Conservation (phyloP, 164 flowering plant genomes). For the Berberis vulgaris region DNA sequence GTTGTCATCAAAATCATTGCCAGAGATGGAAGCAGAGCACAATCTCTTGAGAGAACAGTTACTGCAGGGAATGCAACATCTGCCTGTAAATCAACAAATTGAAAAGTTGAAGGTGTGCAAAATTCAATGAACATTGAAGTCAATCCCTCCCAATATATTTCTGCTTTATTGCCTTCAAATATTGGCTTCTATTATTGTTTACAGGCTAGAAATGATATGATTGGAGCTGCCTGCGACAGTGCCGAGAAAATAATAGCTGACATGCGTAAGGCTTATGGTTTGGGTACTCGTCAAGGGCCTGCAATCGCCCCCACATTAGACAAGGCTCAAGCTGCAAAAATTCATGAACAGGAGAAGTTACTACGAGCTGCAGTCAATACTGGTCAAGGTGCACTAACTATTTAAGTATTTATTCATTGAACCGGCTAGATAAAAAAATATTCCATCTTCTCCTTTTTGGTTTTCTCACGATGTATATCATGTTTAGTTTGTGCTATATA, state of each 20-base stretch:
- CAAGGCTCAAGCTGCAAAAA: slow-evolving; percentile 87
- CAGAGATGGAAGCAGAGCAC: slow-evolving; percentile 90
- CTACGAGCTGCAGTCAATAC: slow-evolving; percentile 80
- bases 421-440: too few species aligned
- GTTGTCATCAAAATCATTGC: slow-evolving; percentile 88
- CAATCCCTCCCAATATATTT: not conserved
- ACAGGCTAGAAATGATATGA: slow-evolving; percentile 85
- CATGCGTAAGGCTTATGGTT: slow-evolving; percentile 71
- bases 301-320: slow-evolving; percentile 61
- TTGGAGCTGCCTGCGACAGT: slow-evolving; percentile 89
- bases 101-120: slow-evolving; percentile 74
- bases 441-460: not conserved
- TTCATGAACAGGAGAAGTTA: slow-evolving; percentile 77
- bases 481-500: not conserved
- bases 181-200: slow-evolving; percentile 9
- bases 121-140: not conserved
- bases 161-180: slow-evolving; percentile 1
- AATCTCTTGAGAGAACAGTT: slow-evolving; percentile 72
- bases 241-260: slow-evolving; percentile 90
- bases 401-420: too few species aligned
- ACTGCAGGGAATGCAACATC: slow-evolving; percentile 73
- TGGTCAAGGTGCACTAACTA: slow-evolving; percentile 53
- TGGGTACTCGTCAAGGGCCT: slow-evolving; percentile 80
- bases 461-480: not conserved
- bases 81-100: slow-evolving; percentile 65